Base-by-base conservation (phyloP, 176 grass and related monocot genomes). In the Dactylis glomerata region DNA sequence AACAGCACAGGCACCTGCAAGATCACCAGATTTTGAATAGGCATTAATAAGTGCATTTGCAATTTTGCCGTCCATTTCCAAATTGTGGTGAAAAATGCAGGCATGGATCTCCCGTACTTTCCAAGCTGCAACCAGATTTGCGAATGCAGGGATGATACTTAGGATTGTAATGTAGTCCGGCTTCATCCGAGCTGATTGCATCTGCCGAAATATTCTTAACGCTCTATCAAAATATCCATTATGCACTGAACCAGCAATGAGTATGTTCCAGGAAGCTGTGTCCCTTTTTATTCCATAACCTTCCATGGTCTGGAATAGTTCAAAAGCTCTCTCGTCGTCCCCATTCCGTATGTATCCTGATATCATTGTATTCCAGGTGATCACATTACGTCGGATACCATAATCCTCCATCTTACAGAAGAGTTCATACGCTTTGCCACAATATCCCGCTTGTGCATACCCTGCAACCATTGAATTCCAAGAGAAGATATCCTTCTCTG, bases 401-500 rank as follows among this genome's bases (percentile, higher is more conserved):
- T 55, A 67, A 63, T 42, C 84, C 42, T 88, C 88, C 93, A 95
- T 95, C 79, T 83, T 90, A 33, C 75, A 88, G 86, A 95, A 95
- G 49, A 95, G 83, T 37, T 90, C 93, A 50, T 92, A 90, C 23
- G 90, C 90, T 84, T 92, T 95, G 52, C 93, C 90, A 40, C 88
- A 95, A 49, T 92, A 95, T 33, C 90, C 90, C 5, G 79, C 85
- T 62, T 89, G 90, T 30, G 90, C 62, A 76, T 90, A 95, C 42
- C 90, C 90, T 88, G 85, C 71, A 88, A 95, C 71, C 88, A 95
- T 92, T 74, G 93, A 95, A 86, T 95, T 95, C 93, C 88, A 95
- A 28, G 89, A 92, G 87, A 95, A 92, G 45, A 95, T 87, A 64
- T 92, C 93, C 84, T 95, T 92, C 55, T 90, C 93, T 0, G 76